These are phyloP conservation scores for Lactifluus rugatus DNA, from an alignment of 768 basidiomycete genomes.

Conservation along the genomic window DNA sequence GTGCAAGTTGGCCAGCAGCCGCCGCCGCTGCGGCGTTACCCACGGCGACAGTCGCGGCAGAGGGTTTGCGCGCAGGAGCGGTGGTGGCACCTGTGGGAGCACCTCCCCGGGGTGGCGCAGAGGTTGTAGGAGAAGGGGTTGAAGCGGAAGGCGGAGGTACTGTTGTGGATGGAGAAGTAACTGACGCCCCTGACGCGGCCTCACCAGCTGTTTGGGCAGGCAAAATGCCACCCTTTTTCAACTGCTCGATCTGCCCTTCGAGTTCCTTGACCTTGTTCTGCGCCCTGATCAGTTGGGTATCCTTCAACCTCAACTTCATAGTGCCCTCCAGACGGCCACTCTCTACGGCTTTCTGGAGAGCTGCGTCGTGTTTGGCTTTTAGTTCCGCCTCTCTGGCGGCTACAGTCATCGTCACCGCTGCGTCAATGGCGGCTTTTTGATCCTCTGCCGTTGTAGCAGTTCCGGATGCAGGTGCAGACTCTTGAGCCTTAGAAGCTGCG, in stretches of 20 bases:
- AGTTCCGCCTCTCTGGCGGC: constrained; percentile 39
- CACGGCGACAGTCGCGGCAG: neutral
- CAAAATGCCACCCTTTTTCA: constrained; percentile 41
- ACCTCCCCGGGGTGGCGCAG: constrained; percentile 16
- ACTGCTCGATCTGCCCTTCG: constrained; percentile 51
- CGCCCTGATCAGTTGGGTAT: constrained; percentile 52
- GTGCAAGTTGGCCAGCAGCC: neutral
- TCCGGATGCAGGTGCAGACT: constrained; percentile 17
- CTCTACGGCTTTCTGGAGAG: constrained; percentile 58
- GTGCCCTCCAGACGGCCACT: constrained; percentile 54
- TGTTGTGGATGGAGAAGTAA: constrained; percentile 10
- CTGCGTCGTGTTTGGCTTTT: constrained; percentile 40
- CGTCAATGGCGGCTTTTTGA: constrained; percentile 40
- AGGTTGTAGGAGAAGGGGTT: constrained; percentile 22
- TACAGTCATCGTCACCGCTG: constrained; percentile 41
- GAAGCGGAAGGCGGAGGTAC: constrained; percentile 23
- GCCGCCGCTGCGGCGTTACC: too few relatives aligned
- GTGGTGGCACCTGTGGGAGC: neutral
- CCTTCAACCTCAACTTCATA: constrained; percentile 59
- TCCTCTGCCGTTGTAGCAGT: constrained; percentile 18
- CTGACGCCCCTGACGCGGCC: neutral
- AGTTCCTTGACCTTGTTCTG: constrained; percentile 59
- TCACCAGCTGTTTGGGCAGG: constrained; percentile 17
- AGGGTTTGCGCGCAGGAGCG: neutral
- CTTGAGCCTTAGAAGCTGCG: constrained; percentile 28